Evolutionary conservation across 78 protist genomes (phyloP).

Genomic region (Dictyostelium intermedium): DNA sequence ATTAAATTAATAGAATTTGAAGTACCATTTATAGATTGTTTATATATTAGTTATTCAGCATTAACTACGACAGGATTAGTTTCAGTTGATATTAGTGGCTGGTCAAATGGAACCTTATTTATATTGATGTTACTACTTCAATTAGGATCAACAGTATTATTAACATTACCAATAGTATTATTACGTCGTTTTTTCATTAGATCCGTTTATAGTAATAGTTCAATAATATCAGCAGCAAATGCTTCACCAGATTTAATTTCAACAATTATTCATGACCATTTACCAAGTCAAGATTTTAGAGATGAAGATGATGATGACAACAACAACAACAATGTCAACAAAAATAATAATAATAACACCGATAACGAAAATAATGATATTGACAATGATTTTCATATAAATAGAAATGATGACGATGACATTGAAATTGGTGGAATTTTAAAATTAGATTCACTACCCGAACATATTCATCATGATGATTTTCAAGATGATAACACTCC

Average conservation of each 20-base stretch:
- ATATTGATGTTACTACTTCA: not conserved
- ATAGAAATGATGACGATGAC: not conserved
- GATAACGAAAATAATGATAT: not conserved
- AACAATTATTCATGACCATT: not conserved
- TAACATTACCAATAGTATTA: slow-evolving; percentile 32
- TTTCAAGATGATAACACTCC: not conserved
- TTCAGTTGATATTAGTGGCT: not conserved
- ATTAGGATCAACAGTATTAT: slow-evolving; percentile 22
- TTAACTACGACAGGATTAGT: slow-evolving; percentile 39
- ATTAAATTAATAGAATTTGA: not conserved
- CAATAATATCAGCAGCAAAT: not conserved
- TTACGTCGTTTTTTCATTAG: slow-evolving; percentile 29
- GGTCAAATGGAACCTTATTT: not conserved
- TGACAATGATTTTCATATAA: not conserved
- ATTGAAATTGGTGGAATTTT: not conserved
- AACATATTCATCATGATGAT: not conserved
- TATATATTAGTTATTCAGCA: not conserved
- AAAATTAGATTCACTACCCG: not conserved
- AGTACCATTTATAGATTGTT: slow-evolving; percentile 19
- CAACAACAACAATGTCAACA: not conserved
- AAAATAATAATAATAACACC: not conserved
- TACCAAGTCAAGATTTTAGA: not conserved
- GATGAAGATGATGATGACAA: not conserved
- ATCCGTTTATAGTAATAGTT: not conserved
- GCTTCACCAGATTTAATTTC: slow-evolving; percentile 6